Percentiles rank a stretch among this genome's conserved stretches.
phyloP scores from a whole-genome alignment of 306 rosid species.

The Corylus americana region DNA sequence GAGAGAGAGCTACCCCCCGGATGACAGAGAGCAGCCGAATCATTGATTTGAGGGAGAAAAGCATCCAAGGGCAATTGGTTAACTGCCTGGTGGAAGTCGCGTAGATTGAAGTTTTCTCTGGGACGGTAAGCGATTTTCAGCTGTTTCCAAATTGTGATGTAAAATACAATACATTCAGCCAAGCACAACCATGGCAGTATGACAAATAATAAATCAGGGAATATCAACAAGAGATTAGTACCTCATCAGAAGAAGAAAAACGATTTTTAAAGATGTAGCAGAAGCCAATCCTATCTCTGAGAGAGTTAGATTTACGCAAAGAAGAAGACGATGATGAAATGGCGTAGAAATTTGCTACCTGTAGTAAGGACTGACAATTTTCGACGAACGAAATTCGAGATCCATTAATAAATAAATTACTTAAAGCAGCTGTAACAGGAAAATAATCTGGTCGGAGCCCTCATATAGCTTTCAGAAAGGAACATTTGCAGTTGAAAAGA shows the following conservation, averaged over 20 bases:
- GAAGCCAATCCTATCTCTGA: conserved; percentile 56
- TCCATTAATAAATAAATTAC: neutral
- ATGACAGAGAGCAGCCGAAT: conserved; percentile 33
- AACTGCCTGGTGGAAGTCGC: conserved; percentile 70
- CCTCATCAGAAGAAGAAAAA: conserved; percentile 52
- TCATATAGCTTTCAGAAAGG: conserved; percentile 1
- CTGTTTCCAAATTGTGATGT: conserved; percentile 33
- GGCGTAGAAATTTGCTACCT: conserved; percentile 71
- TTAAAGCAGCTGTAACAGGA: neutral
- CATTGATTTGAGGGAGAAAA: conserved; percentile 43
- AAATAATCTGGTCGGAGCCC: neutral
- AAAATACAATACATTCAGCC: neutral
- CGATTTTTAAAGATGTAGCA: conserved; percentile 57
- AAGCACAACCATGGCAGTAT: neutral
- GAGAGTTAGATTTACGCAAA: conserved; percentile 32
- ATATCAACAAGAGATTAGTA: neutral
- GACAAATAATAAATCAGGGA: no score
- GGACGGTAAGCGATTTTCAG: conserved; percentile 62
- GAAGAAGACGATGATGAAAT: conserved; percentile 41
- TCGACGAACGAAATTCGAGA: conserved; percentile 25
- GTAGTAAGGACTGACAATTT: conserved; percentile 63
- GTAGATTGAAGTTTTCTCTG: conserved; percentile 51
- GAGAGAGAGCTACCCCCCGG: conserved; percentile 1
- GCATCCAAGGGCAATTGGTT: conserved; percentile 56
- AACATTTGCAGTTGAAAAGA: neutral